Percentiles rank a stretch among this genome's conserved stretches.
Evolutionary conservation across 306 rosid genomes (phyloP).

Genomic region (Abrus precatorius): DNA sequence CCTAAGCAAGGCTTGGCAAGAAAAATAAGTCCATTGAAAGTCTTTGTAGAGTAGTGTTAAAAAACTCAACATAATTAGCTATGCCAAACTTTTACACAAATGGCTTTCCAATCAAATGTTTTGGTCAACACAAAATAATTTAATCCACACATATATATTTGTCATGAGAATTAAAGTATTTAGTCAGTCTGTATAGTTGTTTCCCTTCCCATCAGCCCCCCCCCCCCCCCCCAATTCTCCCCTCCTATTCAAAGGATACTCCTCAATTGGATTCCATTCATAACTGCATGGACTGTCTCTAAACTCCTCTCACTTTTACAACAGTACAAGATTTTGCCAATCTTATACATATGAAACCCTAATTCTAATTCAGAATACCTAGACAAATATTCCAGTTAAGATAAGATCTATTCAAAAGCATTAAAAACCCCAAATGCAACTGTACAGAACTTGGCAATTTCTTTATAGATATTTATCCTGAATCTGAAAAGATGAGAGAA

Average conservation of each 20-base stretch:
- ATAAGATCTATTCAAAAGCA: neutral
- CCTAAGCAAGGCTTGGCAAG: neutral
- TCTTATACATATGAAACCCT: neutral
- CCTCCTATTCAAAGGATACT: neutral
- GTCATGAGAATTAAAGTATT: neutral
- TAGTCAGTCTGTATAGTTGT: neutral
- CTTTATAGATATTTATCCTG: neutral
- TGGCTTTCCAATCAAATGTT: too few relatives aligned
- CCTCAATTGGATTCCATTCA: neutral
- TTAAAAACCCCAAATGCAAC: neutral
- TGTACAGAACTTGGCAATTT: neutral
- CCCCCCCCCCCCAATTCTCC: too few relatives aligned
- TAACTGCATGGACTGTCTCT: neutral
- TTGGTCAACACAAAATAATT: neutral
- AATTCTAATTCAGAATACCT: neutral
- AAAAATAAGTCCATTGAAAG: neutral
- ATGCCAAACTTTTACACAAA: neutral
- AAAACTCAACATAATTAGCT: neutral
- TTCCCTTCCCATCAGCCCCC: neutral
- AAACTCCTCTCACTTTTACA: slow-evolving; percentile 11
- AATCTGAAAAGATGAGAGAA: slow-evolving; percentile 15
- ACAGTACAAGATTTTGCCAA: neutral
- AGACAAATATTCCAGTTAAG: neutral
- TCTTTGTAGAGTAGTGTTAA: neutral
- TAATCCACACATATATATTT: neutral